phyloP scores from a whole-genome alignment of 1,284 basidiomycete species.

The Trichosporon asahii region DNA sequence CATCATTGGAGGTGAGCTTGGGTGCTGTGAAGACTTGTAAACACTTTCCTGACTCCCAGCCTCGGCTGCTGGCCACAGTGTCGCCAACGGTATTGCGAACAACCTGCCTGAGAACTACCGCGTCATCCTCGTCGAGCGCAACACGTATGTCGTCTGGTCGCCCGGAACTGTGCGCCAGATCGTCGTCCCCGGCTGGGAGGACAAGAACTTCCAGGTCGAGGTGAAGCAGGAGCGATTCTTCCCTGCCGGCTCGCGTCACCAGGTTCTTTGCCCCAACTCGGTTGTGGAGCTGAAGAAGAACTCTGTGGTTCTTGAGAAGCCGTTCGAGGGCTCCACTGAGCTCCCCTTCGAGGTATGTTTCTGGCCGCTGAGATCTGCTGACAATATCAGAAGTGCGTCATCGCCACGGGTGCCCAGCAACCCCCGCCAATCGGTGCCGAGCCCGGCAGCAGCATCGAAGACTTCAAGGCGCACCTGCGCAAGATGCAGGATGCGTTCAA shows the following conservation, averaged over 20 bases:
- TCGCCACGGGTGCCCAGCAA: constrained; percentile 48
- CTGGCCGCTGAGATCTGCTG: too few species aligned
- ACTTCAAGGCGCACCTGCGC: constrained; percentile 29
- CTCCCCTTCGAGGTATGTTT: constrained; percentile 50
- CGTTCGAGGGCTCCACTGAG: constrained; percentile 46
- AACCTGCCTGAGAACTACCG: constrained; percentile 48
- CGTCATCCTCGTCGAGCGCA: constrained; percentile 52
- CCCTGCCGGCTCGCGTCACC: constrained; percentile 33
- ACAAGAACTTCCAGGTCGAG: constrained; percentile 36
- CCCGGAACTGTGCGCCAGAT: constrained; percentile 49
- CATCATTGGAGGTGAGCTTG: constrained; percentile 38
- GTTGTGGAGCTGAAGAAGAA: constrained; percentile 45
- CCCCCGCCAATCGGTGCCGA: constrained; percentile 44
- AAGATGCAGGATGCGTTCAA: constrained; percentile 42
- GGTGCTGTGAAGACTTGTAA: too few species aligned
- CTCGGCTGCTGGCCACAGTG: constrained; percentile 37
- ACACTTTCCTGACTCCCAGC: constrained; percentile 33
- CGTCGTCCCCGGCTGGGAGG: constrained; percentile 53
- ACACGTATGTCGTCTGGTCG: constrained; percentile 46
- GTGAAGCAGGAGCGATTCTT: constrained; percentile 45
- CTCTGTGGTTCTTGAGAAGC: constrained; percentile 44
- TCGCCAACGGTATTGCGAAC: constrained; percentile 42
- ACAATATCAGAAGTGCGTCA: constrained; percentile 33
- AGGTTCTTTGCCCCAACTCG: constrained; percentile 40
- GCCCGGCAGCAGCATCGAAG: constrained; percentile 28